Evolutionary conservation across 1,284 basidiomycete genomes (phyloP).

Genomic region (Inonotus obliquus): DNA sequence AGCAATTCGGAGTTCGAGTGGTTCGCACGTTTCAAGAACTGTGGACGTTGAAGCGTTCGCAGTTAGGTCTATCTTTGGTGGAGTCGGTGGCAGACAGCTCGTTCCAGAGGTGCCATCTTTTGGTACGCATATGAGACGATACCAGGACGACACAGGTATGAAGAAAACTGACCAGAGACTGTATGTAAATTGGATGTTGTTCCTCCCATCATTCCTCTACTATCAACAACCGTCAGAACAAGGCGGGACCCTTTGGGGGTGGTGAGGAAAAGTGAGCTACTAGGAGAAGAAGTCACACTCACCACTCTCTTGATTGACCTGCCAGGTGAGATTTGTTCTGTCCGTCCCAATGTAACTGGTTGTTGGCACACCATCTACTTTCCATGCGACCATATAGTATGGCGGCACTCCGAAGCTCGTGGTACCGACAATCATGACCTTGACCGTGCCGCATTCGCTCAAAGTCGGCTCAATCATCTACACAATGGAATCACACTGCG

Average conservation of each 20-base stretch:
- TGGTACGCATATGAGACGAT: neutral
- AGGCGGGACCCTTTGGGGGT: slow-evolving; percentile 34
- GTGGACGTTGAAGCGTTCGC: slow-evolving; percentile 36
- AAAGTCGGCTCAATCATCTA: neutral
- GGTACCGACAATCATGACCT: neutral
- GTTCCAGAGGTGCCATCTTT: slow-evolving; percentile 26
- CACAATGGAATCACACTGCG: neutral
- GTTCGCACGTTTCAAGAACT: slow-evolving; percentile 39
- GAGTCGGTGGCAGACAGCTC: slow-evolving; percentile 32
- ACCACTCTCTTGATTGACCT: slow-evolving; percentile 40
- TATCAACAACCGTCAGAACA: slow-evolving; percentile 42
- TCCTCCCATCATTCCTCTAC: slow-evolving; percentile 39
- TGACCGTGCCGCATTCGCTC: neutral
- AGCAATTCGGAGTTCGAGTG: slow-evolving; percentile 40
- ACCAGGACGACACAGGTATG: slow-evolving; percentile 3
- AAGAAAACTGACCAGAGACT: slow-evolving; percentile 29
- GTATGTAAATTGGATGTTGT: slow-evolving; percentile 31
- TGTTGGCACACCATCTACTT: slow-evolving; percentile 36
- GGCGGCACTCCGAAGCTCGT: slow-evolving; percentile 32
- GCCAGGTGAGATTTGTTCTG: slow-evolving; percentile 37
- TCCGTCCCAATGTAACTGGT: slow-evolving; percentile 37
- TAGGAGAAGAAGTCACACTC: neutral
- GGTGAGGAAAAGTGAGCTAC: neutral
- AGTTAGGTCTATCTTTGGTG: slow-evolving; percentile 32
- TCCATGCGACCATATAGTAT: slow-evolving; percentile 47